These are phyloP conservation scores for Aspergillus sparsus DNA, from an alignment of 495 filamentous ascomycete genomes.

Conservation along the genomic window DNA sequence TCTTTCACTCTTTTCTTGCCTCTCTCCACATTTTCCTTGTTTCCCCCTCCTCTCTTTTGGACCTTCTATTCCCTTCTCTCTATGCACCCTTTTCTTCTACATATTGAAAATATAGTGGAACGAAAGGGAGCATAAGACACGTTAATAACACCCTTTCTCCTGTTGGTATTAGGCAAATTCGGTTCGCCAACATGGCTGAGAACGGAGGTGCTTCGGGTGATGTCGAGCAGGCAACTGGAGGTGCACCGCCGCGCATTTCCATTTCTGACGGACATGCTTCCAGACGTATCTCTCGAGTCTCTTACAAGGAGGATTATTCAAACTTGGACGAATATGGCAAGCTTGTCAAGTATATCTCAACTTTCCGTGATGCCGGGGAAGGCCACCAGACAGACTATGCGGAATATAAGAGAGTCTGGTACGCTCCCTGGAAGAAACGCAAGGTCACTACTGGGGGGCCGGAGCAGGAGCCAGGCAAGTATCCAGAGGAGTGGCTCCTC, in stretches of 20 bases:
- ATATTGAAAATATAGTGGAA: neutral
- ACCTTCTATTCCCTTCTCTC: conserved; percentile 2
- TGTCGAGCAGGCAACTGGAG: conserved; percentile 19
- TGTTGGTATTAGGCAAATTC: conserved; percentile 8
- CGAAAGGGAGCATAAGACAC: conserved; percentile 6
- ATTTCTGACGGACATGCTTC: conserved; percentile 22
- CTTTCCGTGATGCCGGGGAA: conserved; percentile 54
- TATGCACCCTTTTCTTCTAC: neutral
- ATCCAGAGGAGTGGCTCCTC: conserved; percentile 70
- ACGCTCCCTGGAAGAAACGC: conserved; percentile 59
- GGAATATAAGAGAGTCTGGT: conserved; percentile 46
- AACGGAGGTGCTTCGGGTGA: conserved; percentile 19
- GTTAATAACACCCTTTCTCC: conserved; percentile 10
- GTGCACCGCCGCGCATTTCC: conserved; percentile 18
- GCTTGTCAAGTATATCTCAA: conserved; percentile 65
- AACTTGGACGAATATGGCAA: conserved; percentile 55
- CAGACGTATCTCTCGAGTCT: conserved; percentile 43
- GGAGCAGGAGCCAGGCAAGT: conserved; percentile 41
- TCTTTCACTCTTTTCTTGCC: neutral
- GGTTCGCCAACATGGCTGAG: conserved; percentile 27
- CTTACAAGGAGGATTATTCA: conserved; percentile 39
- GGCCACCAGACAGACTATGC: conserved; percentile 29
- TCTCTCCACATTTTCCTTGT: neutral
- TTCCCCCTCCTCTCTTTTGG: conserved; percentile 6
- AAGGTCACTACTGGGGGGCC: conserved; percentile 49